Base-by-base conservation (phyloP, 495 filamentous ascomycete genomes). In the Corynascus novoguineensis region DNA sequence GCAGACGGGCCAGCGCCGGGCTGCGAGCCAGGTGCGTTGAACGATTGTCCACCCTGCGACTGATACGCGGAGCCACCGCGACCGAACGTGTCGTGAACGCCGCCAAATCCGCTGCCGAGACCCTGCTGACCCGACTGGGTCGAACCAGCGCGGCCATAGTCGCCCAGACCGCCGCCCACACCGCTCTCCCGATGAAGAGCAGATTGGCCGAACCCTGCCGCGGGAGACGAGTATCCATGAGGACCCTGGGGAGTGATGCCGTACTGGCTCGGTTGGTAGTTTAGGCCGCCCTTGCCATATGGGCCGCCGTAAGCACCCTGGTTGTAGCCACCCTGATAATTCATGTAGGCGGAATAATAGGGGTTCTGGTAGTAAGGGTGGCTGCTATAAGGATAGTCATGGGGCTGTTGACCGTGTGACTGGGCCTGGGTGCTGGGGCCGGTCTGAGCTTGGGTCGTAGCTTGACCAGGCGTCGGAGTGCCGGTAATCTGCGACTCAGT, bases 211-310 rank as follows among this genome's bases (percentile, higher is more conserved):
- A 93, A 95, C 34, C 78, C 83, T 27, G 79, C 81, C 48, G 84
- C 89, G 17, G 89, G 89, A 15, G 90, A 92, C 19, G 87, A 84
- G 65, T 95, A 84, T 12, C 92, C 90, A 66, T 89, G 92, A 6
- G 87, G 86, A 0, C 75, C 78, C 55, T 86, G 85, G 14, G 84
- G 81, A 35, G 81, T 78, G 73, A 88, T 82, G 32, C 83, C 84
- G 71, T 93, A 96, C 60, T 84, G 86, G 60, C 88, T 86, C 25
- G 85, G 85, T 70, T 89, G 88, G 55, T 96, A 95, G 12, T 59
- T 59, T 3, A 64, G 45, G 74, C 83, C 85, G 53, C 76, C 84
- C 75, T 95, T 92, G 65, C 84, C 86, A 59, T 91, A 92, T 3
- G 85, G 86, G 8, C 64, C 83, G 46, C 83, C 86, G 64, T 90